A percentile compares a stretch with the other conserved stretches of the same genome.
Evolutionary conservation across 345 rosid genomes (phyloP).

Genomic region (Camelina sativa): DNA sequence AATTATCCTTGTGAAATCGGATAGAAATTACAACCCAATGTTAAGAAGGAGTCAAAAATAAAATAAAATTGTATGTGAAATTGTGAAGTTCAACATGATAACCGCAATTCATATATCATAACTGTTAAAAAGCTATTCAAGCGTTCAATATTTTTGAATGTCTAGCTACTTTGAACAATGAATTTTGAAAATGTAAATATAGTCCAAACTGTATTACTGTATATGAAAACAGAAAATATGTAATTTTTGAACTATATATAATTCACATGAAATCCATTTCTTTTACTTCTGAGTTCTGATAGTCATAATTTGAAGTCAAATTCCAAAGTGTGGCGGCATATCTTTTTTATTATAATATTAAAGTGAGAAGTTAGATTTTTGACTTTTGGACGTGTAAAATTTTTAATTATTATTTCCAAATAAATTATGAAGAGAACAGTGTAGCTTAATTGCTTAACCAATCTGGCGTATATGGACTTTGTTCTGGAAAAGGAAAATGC

Average conservation of each 20-base stretch:
- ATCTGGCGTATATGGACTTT: slow-evolving; percentile 35
- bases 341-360: not conserved
- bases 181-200: not conserved
- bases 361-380: slow-evolving; percentile 19
- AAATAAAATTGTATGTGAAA: not conserved
- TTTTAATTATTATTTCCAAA: not conserved
- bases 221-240: not conserved
- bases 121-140: not conserved
- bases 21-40: not conserved
- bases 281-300: not conserved
- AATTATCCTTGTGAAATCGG: not conserved
- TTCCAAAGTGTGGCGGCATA: slow-evolving; percentile 27
- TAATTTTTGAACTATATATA: not conserved
- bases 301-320: slow-evolving; percentile 37
- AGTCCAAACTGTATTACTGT: not conserved
- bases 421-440: not conserved
- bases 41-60: not conserved
- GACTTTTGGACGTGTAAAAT: slow-evolving; percentile 6
- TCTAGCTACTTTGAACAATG: not conserved
- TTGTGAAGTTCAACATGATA: not conserved
- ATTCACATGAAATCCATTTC: slow-evolving; percentile 6
- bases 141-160: not conserved
- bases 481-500: slow-evolving; percentile 31
- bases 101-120: not conserved
- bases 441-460: slow-evolving; percentile 18